Base-by-base conservation (phyloP, 768 basidiomycete species). In the Kondoa subrosea region DNA sequence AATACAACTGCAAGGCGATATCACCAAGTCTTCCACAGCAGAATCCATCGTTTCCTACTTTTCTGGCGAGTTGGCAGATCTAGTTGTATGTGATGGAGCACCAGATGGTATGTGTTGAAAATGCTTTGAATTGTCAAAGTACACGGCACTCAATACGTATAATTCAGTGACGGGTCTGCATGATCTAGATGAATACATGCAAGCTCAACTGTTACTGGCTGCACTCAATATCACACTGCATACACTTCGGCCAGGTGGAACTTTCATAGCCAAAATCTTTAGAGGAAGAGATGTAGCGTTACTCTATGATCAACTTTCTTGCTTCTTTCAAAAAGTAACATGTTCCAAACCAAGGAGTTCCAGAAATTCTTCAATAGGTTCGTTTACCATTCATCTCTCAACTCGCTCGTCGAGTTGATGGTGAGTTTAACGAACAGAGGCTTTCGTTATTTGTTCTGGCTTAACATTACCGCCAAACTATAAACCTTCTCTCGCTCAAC, bases 71-170 rank as follows among this genome's bases (percentile, higher is more conserved):
- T 74, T 76, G 56, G 79, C 80, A 0, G 78, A 80, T 66, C 71
- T 80, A 60, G 78, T 80, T 2, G 77, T 80, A n/a, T 80, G 80
- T 70, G 80, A 80, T 67, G 80, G 80, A 4, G 80, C 80, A 16
- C 80, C 80, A 16, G 80, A 80, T 70, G 79, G 78, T 78, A 16
- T 34, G 74, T 65, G 1, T 0, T 21, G n/a, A n/a, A n/a, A n/a
- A n/a, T n/a, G n/a, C n/a, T n/a, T n/a, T n/a, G n/a, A n/a, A n/a
- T n/a, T n/a, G n/a, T n/a, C n/a, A n/a, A n/a, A n/a, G n/a, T n/a
- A n/a, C n/a, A n/a, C n/a, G n/a, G n/a, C n/a, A n/a, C n/a, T n/a
- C n/a, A n/a, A 2, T 33, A 50, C 3, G 1, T 30, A 2, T 15
- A 4, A 58, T 56, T n/a, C 70, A 79, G 80, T 80, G 17, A 80